Base-by-base conservation (phyloP, 139 green algal genomes). In the Zygnema cylindricum region DNA sequence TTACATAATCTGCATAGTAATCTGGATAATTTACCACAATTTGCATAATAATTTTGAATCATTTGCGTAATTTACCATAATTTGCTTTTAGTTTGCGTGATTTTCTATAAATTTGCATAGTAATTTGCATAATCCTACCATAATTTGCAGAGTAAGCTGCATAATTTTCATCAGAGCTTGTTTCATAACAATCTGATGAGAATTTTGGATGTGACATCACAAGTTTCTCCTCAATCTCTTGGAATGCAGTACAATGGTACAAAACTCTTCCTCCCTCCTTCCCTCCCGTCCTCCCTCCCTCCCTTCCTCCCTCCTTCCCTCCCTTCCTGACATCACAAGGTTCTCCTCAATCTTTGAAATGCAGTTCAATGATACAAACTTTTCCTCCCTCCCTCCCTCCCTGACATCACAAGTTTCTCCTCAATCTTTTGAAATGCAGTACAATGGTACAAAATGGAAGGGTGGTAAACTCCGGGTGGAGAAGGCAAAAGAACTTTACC, bases 161-260 rank as follows among this genome's bases (percentile, higher is more conserved):
- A 30, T 73, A 73, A 35, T 73, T 73, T 30, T 30, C 57, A 25
- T 30, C 57, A 73, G 57, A 30, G 57, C 25, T 30, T 73, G 57
- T 30, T 35, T 30, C 57, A 73, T 30, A 30, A 25, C 57, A 73
- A 25, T 73, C 57, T 25, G 30, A 30, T 73, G 57, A 35, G 25
- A 73, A 25, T 30, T 73, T 25, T 25, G 30, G 25, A 30, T 25
- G 57, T 30, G 30, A 30, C 57, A 25, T 35, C 57, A 73, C 30
- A 25, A 30, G 30, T 79, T 79, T 41, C 21, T 41, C 7, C 16
- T 43, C 21, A 32, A 11, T 32, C 57, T 39, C 3, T 30, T 38
- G 71, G 16, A 87, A 16, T 88, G 33, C 86, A 90, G 86, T 90
- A 87, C 86, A 90, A 90, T 30, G 86, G 86, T 3, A 69, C 43